phyloP scores from a whole-genome alignment of 2,329 filamentous ascomycete genomes.

The Fusarium siculi region DNA sequence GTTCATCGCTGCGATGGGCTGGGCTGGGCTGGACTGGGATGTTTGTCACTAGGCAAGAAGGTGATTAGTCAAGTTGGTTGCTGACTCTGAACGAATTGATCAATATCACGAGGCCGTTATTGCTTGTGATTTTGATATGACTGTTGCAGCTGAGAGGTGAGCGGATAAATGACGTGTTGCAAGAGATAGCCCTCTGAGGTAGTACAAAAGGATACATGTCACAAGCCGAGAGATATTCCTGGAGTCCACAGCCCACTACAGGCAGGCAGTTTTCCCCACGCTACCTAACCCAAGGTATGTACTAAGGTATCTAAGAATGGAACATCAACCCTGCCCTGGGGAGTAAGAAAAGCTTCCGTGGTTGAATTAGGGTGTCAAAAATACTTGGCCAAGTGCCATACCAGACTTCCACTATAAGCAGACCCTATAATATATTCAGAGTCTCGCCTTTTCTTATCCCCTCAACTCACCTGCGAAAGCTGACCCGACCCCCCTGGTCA shows the following conservation, averaged over 20 bases:
- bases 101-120: constrained; percentile 6
- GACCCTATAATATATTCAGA: neutral
- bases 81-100: constrained; percentile 6
- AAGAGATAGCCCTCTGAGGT: constrained; percentile 3
- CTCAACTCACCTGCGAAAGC: constrained; percentile 6
- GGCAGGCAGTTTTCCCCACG: constrained; percentile 27
- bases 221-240: constrained; percentile 25
- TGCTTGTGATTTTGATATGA: neutral
- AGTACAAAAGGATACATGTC: constrained; percentile 26
- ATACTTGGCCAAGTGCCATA: too few relatives aligned
- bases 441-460: neutral
- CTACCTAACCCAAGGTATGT: neutral
- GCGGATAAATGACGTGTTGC: constrained; percentile 6
- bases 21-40: neutral
- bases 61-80: constrained; percentile 7
- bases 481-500: constrained; percentile 10
- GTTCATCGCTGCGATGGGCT: neutral
- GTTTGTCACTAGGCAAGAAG: constrained; percentile 1
- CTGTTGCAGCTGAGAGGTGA: constrained; percentile 2
- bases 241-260: constrained; percentile 13
- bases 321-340: neutral
- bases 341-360: neutral
- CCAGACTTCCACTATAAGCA: rapidly evolving
- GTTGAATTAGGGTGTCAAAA: neutral
- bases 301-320: neutral